Evolutionary conservation across 371 early-diverging fungal species (phyloP).

Genomic region (Chytridium lagenaria): DNA sequence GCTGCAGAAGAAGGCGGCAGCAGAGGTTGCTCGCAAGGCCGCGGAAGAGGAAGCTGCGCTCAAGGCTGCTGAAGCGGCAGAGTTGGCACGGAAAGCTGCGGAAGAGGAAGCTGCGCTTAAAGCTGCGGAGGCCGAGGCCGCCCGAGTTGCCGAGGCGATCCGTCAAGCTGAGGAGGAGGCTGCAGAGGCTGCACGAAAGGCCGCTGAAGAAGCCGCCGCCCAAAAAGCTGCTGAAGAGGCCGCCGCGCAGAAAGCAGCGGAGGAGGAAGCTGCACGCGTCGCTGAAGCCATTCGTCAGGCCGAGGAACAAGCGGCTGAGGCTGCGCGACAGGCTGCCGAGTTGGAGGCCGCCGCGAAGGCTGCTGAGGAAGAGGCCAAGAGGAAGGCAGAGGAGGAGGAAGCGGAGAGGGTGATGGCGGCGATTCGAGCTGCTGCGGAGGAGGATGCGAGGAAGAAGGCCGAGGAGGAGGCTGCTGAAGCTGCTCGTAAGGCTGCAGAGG

Average conservation of each 20-base stretch:
- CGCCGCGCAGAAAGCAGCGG: neutral
- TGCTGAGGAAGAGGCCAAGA: slow-evolving; percentile 7
- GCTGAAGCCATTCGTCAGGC: neutral
- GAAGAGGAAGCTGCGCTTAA: neutral
- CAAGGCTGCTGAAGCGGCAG: neutral
- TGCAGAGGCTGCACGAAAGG: neutral
- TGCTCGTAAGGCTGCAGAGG: neutral
- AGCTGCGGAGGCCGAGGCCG: slow-evolving; percentile 6
- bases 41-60: neutral
- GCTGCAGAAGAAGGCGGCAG: slow-evolving; percentile 15
- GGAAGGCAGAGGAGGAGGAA: slow-evolving; percentile 12
- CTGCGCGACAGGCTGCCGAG: neutral
- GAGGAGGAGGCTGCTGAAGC: slow-evolving; percentile 15
- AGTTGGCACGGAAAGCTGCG: neutral
- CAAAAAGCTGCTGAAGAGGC: neutral
- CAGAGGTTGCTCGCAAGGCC: neutral
- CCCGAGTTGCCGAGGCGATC: neutral
- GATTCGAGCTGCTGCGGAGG: neutral
- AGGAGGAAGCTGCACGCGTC: slow-evolving; percentile 4
- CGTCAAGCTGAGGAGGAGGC: slow-evolving; percentile 8
- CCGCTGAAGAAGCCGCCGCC: neutral
- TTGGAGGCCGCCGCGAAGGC: neutral
- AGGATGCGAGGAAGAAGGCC: neutral
- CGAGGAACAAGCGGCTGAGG: slow-evolving; percentile 7
- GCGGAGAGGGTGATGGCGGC: neutral